Evolutionary conservation across 1,284 basidiomycete genomes (phyloP).

Genomic region (Pulchroboletus neoregius): DNA sequence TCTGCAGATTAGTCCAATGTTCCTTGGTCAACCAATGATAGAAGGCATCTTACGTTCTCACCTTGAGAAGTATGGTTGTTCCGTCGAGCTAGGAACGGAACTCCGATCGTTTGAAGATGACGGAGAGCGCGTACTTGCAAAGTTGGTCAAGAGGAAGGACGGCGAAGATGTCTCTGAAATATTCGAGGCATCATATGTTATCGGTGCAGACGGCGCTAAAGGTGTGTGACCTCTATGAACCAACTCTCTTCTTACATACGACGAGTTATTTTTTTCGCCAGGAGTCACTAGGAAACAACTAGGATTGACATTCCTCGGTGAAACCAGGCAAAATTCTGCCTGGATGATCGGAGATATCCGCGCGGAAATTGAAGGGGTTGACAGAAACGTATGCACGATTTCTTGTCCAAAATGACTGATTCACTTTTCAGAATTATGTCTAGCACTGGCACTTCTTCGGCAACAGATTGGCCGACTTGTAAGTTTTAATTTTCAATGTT

Average conservation of each 20-base stretch:
- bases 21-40: slow-evolving; percentile 34
- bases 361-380: slow-evolving; percentile 29
- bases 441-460: slow-evolving; percentile 36
- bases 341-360: slow-evolving; percentile 41
- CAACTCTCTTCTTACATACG: background rate
- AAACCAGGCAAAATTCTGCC: slow-evolving; percentile 35
- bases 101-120: slow-evolving; percentile 35
- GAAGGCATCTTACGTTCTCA: slow-evolving; percentile 34
- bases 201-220: slow-evolving; percentile 40
- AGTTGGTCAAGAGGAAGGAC: slow-evolving; percentile 19
- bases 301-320: slow-evolving; percentile 43
- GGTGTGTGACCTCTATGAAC: slow-evolving; percentile 13
- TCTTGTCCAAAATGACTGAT: background rate
- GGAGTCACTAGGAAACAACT: slow-evolving; percentile 41
- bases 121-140: slow-evolving; percentile 24
- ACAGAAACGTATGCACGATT: slow-evolving; percentile 30
- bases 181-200: slow-evolving; percentile 29
- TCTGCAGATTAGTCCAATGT: slow-evolving; percentile 6
- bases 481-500: background rate
- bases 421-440: slow-evolving; percentile 4
- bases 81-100: slow-evolving; percentile 34
- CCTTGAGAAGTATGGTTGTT: slow-evolving; percentile 25
- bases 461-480: slow-evolving; percentile 8
- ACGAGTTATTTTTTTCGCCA: background rate
- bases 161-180: slow-evolving; percentile 18